Evolutionary conservation across 148 eudicot species (phyloP).

Genomic region (Drosera capensis): DNA sequence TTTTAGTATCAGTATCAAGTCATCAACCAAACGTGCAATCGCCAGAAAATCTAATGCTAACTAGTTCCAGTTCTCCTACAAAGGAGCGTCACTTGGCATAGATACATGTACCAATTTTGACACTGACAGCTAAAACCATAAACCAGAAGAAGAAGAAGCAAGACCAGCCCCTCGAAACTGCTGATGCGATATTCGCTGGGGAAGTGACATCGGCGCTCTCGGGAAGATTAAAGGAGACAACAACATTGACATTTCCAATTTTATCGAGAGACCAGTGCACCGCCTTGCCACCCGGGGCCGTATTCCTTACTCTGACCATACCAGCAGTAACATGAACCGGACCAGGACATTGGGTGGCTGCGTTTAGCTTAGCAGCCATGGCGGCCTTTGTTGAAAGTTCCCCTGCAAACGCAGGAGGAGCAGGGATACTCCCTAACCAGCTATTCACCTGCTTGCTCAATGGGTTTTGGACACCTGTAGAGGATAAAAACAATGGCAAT

Average conservation of each 20-base stretch:
- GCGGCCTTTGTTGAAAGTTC: slow-evolving; percentile 65
- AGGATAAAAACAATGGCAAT: background rate
- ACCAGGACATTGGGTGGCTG: slow-evolving; percentile 34
- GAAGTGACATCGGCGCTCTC: slow-evolving; percentile 11
- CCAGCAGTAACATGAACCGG: slow-evolving; percentile 52
- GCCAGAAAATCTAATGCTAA: too few relatives aligned
- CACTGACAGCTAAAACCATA: slow-evolving; percentile 37
- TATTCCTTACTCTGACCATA: slow-evolving; percentile 23
- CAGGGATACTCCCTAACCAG: slow-evolving; percentile 48
- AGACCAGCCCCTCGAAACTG: slow-evolving; percentile 30
- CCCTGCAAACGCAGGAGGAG: slow-evolving; percentile 73
- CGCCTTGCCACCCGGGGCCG: slow-evolving; percentile 8
- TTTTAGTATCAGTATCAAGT: too few relatives aligned
- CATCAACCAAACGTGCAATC: too few relatives aligned
- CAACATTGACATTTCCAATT: slow-evolving; percentile 29
- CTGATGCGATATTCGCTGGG: slow-evolving; percentile 30
- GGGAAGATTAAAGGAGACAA: slow-evolving; percentile 49
- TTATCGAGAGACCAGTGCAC: slow-evolving; percentile 35
- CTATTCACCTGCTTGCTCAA: slow-evolving; percentile 36
- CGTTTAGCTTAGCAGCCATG: slow-evolving; percentile 27
- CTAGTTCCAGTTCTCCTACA: background rate
- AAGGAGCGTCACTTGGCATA: slow-evolving; percentile 23
- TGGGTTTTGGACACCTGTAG: slow-evolving; percentile 44
- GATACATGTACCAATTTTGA: slow-evolving; percentile 43
- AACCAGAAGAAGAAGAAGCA: slow-evolving; percentile 36